Conservation (phyloP, 2,329 filamentous ascomycete genomes). For the Paraphaeosphaeria sporulosa region DNA sequence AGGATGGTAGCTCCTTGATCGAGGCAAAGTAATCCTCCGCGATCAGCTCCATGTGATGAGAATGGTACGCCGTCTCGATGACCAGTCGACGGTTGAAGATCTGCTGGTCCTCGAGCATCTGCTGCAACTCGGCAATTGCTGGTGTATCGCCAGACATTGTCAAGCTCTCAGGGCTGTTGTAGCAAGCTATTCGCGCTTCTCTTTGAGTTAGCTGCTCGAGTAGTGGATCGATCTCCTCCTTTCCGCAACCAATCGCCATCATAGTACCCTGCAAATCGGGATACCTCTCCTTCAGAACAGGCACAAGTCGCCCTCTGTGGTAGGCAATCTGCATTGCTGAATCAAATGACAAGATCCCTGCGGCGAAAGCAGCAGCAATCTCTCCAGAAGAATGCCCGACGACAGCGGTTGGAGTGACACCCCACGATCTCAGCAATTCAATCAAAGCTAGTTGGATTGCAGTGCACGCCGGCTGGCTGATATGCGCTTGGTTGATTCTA, state of each 20-base stretch:
- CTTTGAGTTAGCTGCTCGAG: background rate
- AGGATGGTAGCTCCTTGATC: background rate
- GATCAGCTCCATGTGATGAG: conserved; percentile 48
- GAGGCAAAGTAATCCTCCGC: conserved; percentile 30
- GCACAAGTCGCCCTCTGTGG: background rate
- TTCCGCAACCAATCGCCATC: conserved; percentile 38
- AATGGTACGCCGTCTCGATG: conserved; percentile 55
- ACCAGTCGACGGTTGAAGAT: conserved; percentile 49
- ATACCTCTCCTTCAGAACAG: background rate
- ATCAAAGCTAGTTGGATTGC: conserved; percentile 28
- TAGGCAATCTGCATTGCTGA: background rate
- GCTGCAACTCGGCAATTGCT: conserved; percentile 41
- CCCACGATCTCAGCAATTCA: conserved; percentile 18
- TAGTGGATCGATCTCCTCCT: conserved; percentile 18
- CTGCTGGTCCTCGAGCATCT: conserved; percentile 39
- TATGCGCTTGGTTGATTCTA: background rate
- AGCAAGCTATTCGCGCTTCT: conserved; percentile 21
- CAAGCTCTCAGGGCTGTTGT: conserved; percentile 49
- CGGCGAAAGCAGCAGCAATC: background rate
- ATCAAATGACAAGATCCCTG: background rate
- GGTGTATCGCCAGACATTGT: conserved; percentile 53
- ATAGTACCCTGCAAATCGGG: conserved; percentile 23
- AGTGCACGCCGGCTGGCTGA: conserved; percentile 22
- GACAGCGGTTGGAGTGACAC: conserved; percentile 17
- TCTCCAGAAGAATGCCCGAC: conserved; percentile 30